Evolutionary conservation across 2,329 filamentous ascomycete species (phyloP), one percentile per base, ranked within the genome.

Genomic region (Colletotrichum chlorophyti): DNA sequence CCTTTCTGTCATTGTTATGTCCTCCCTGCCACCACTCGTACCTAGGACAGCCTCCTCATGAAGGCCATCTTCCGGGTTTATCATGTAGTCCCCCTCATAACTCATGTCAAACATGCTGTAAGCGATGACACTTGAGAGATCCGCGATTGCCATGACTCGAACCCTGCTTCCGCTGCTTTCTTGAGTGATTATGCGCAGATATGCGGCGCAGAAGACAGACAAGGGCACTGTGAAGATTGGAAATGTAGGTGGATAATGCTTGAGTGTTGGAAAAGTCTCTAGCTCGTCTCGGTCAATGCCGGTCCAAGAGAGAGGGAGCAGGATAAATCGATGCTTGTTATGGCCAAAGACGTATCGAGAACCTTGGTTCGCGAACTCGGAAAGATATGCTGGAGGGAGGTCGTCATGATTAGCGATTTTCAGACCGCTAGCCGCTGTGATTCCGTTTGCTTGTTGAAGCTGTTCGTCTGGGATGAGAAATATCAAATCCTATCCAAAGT

Each of bases 401-500:
- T 53, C 40, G 40, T 27, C 12, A 5, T 34, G 11, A 24, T 27
- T 4, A n/a, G 50, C 31, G 11, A 31, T 15, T 23, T 29, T 45
- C 29, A 46, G 19, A 15, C 50, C 23, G 40, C 23, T 46, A 21
- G 6, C 40, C 11, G 40, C 31, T 2, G 40, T 29, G 17, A 53
- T 53, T 14, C 31, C 23, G 23, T 35, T 34, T 29, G 50, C 50
- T 15, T 38, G 11, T 23, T 27, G 21, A 23, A 53, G 3, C 29
- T 38, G 27, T 21, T 53, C 17, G 23, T 45, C 49, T 24, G 49
- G 49, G 15, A 53, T 23, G 10, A 53, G 38, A 27, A 53, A 53
- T 42, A 53, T 27, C 17, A 43, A 37, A 21, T 37, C 29, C 27
- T 38, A 27, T 19, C 17, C 21, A n/a, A 29, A n/a, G 8, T 35